Percentiles rank a stretch among this genome's conserved stretches.
phyloP scores from a whole-genome alignment of 1,284 basidiomycete genomes.

The Papiliotrema terrestris region DNA sequence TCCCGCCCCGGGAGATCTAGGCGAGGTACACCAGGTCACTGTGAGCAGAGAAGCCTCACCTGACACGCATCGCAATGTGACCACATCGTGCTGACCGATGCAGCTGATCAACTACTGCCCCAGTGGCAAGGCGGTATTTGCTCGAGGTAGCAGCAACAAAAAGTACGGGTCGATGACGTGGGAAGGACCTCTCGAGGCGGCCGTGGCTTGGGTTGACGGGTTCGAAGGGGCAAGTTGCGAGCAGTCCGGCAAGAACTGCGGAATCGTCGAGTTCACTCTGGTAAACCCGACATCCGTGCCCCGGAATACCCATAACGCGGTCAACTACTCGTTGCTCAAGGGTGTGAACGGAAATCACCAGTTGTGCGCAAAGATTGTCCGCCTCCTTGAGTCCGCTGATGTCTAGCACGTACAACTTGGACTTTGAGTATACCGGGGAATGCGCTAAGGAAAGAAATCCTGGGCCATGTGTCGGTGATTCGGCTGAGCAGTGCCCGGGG shows the following conservation, averaged over 20 bases:
- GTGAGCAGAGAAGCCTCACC: background rate
- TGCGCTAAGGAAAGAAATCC: background rate
- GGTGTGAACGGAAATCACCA: constrained; percentile 3
- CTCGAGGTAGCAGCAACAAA: background rate
- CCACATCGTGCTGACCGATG: too few relatives aligned
- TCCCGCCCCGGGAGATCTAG: background rate
- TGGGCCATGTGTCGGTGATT: background rate
- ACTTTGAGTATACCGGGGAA: constrained; percentile 3
- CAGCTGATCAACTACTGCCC: constrained; percentile 22
- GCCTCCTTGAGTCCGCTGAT: too few relatives aligned
- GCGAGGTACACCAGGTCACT: background rate
- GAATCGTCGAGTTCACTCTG: constrained; percentile 23
- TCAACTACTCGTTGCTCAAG: constrained; percentile 17
- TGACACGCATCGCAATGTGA: too few relatives aligned
- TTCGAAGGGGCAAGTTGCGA: constrained; percentile 6
- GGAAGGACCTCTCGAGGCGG: constrained; percentile 12
- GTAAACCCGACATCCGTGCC: constrained; percentile 7
- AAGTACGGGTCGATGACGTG: constrained; percentile 4
- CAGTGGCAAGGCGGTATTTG: constrained; percentile 13
- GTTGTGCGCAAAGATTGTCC: too few relatives aligned
- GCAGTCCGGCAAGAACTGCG: constrained; percentile 17
- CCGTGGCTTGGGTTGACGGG: constrained; percentile 16
- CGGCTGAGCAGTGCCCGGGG: background rate
- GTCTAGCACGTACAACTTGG: constrained; percentile 20
- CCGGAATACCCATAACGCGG: constrained; percentile 5